Percentiles rank a stretch among this genome's conserved stretches.
Conservation (phyloP, 1,284 basidiomycete species). For the Mycosarcoma mackinlayi region DNA sequence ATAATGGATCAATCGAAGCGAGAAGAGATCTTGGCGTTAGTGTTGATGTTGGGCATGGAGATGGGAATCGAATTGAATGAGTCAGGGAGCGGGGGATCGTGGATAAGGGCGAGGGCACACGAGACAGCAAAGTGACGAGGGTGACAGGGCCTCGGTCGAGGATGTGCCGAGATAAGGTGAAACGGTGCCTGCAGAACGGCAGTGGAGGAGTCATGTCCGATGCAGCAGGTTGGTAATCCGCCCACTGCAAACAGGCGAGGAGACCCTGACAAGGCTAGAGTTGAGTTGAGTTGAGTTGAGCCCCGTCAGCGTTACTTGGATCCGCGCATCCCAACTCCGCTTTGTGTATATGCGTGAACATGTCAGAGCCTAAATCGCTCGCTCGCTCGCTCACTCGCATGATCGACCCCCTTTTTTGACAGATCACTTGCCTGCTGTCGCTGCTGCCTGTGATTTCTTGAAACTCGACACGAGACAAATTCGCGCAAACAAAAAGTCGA, state of each 20-base stretch:
- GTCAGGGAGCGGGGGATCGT: background rate
- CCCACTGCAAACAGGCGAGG: no score
- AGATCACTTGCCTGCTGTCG: background rate
- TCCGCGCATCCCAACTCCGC: background rate
- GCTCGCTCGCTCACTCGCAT: no score
- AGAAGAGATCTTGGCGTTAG: background rate
- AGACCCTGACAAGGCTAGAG: constrained; percentile 25
- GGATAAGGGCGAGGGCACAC: no score
- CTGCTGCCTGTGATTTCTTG: background rate
- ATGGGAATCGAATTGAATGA: background rate
- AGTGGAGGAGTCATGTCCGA: constrained; percentile 39
- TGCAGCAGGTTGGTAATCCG: constrained; percentile 7
- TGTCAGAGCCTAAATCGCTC: background rate
- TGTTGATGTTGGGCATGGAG: background rate
- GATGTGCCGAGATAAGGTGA: constrained; percentile 31
- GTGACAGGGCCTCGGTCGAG: constrained; percentile 19
- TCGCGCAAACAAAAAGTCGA: no score
- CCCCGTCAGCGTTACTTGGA: no score
- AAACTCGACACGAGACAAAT: constrained; percentile 4
- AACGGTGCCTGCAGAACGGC: constrained; percentile 1
- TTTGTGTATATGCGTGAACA: background rate
- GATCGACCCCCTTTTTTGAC: no score
- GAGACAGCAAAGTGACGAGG: background rate
- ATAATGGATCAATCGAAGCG: background rate
- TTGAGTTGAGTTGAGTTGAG: no score